Base-by-base conservation (phyloP, 805 yeast species). In the Pichia rugopelliculosa region DNA sequence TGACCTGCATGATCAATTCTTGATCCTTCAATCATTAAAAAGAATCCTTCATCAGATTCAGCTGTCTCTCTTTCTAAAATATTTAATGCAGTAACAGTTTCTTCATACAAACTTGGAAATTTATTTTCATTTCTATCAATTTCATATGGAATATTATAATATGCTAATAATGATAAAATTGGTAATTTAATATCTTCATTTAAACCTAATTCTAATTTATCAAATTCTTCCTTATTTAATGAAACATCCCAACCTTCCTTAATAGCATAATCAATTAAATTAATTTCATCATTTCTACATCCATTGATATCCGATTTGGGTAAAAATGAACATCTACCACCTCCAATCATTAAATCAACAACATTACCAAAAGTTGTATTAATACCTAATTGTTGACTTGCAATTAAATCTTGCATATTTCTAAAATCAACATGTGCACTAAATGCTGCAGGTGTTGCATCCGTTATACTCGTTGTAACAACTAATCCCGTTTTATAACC, bases 1-100 rank as follows among this genome's bases (percentile, higher is more conserved):
- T 90, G 97, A 39, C 96, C 96, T 6, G 96, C 96, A 61, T 89
- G 96, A 67, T 90, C 97, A 58, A 90, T 89, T 64, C 96, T 76
- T 6, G 96, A 86, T 18, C 96, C 96, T 70, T 90, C 96, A 45
- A 90, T 79, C 64, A 90, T 63, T 49, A 90, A 65, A 69, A 90
- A 89, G 65, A 90, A 89, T 0, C 97, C 97, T 54, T 84, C 67
- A 18, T 87, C 93, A 2, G 86, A 76, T 55, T 87, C 75, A 53
- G 75, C 67, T 1, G 95, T 76, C 21, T 90, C 90, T 48, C 76
- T 69, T 2, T 75, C 68, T 54, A 89, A 72, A 0, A 88, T 80
- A 34, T 72, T 77, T 56, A 89, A 67, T 0, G 96, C 96, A 13
- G 87, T 80, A 36, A 71, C 61, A 4, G 89, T 83, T 61, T 84